Evolutionary conservation across 148 eudicot species (phyloP).

Genomic region (Vaccinium darrowii): DNA sequence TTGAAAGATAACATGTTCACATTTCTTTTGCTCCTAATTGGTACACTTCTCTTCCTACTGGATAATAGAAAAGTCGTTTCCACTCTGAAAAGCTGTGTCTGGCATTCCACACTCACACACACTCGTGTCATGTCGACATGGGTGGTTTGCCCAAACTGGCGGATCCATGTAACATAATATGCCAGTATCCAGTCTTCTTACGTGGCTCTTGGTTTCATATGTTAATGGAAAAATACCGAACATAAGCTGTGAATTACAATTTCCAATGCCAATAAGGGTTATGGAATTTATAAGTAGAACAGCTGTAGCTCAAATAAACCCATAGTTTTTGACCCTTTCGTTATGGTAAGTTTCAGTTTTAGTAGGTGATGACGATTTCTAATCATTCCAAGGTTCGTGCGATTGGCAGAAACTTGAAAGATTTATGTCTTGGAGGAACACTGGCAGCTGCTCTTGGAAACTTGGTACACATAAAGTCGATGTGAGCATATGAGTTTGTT

Average conservation of each 20-base stretch:
- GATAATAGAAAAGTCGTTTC: neutral
- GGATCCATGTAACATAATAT: neutral
- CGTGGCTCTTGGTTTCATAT: neutral
- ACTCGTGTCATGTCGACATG: neutral
- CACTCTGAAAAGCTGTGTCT: neutral
- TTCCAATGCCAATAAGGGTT: neutral
- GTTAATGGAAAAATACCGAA: neutral
- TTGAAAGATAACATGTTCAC: neutral
- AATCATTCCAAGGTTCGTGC: neutral
- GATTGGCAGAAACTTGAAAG: conserved; percentile 60
- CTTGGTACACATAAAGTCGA: conserved; percentile 53
- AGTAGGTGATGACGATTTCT: neutral
- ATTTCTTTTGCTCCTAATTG: neutral
- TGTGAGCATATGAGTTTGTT: conserved; percentile 43
- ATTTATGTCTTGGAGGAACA: conserved; percentile 76
- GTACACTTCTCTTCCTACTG: neutral
- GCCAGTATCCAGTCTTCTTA: neutral
- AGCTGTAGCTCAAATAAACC: neutral
- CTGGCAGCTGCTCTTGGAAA: conserved; percentile 62
- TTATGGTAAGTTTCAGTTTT: conserved; percentile 6
- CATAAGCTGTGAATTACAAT: neutral
- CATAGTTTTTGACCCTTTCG: neutral
- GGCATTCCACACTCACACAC: neutral
- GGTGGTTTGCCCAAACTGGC: neutral
- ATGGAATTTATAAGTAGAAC: neutral